phyloP scores from a whole-genome alignment of 179 eudicot genomes.

The Camellia oleifera region DNA sequence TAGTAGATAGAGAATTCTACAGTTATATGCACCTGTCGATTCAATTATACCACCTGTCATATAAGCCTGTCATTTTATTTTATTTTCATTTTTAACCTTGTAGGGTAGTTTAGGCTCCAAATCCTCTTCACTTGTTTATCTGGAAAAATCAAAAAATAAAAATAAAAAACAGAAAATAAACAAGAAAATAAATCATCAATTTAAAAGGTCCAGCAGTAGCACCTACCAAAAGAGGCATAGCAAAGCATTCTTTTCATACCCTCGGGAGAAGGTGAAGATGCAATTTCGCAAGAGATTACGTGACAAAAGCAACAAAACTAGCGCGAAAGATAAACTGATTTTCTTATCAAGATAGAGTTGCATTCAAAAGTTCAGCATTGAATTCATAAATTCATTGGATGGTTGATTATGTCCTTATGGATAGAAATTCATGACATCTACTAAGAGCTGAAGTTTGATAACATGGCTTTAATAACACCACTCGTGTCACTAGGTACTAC shows the following conservation, averaged over 20 bases:
- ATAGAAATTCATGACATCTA: too few species aligned
- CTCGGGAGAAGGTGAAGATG: neutral
- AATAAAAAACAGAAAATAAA: neutral
- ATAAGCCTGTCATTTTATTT: too few species aligned
- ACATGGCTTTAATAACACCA: neutral
- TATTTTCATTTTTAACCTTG: too few species aligned
- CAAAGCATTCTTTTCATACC: neutral
- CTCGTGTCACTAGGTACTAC: neutral
- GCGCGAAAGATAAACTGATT: conserved; percentile 10
- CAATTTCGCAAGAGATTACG: neutral
- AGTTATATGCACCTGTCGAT: too few species aligned
- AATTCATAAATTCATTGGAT: neutral
- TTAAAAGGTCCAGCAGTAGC: too few species aligned
- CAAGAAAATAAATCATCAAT: too few species aligned
- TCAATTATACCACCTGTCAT: too few species aligned
- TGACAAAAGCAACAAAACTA: neutral
- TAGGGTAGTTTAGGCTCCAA: neutral
- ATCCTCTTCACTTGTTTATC: conserved; percentile 7
- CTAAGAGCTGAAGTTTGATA: neutral
- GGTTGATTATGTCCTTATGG: neutral
- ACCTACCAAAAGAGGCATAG: too few species aligned
- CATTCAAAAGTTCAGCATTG: neutral
- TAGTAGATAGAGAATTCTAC: too few species aligned
- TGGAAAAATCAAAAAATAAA: neutral
- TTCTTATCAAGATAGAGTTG: neutral